These are phyloP conservation scores for Penicillium cosmopolitanum DNA, from an alignment of 495 filamentous ascomycete species.

Conservation along the genomic window DNA sequence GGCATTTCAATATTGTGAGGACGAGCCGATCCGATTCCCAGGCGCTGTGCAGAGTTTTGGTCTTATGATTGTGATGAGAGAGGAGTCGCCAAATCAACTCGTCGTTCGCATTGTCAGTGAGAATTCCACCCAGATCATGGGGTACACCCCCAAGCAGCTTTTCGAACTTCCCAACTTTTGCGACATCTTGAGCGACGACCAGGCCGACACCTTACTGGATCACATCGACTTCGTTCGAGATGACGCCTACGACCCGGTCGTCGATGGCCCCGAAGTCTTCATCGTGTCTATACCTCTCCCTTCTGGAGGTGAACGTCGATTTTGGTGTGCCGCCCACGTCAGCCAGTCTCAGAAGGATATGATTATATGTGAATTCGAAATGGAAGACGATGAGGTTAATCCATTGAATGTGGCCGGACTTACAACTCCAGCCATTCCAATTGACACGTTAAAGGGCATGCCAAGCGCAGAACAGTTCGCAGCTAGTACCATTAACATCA, in stretches of 20 bases:
- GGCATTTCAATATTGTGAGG: slow-evolving; percentile 79
- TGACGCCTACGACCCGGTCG: slow-evolving; percentile 65
- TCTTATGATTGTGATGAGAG: slow-evolving; percentile 73
- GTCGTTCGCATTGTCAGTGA: slow-evolving; percentile 82
- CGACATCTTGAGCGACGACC: slow-evolving; percentile 80
- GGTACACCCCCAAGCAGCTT: slow-evolving; percentile 76
- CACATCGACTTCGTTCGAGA: slow-evolving; percentile 87
- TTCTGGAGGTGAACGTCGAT: slow-evolving; percentile 55
- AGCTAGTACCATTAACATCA: slow-evolving; percentile 68
- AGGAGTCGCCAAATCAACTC: slow-evolving; percentile 68
- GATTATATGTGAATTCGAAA: slow-evolving; percentile 89
- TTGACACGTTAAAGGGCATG: slow-evolving; percentile 71
- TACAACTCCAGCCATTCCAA: slow-evolving; percentile 58
- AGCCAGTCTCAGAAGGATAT: slow-evolving; percentile 66
- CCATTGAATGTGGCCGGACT: slow-evolving; percentile 67
- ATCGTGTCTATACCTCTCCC: slow-evolving; percentile 68
- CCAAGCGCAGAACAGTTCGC: slow-evolving; percentile 73
- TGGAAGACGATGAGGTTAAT: slow-evolving; percentile 76
- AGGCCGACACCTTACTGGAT: slow-evolving; percentile 79
- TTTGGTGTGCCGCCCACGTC: slow-evolving; percentile 91
- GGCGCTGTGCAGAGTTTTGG: slow-evolving; percentile 91
- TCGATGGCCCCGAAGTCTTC: slow-evolving; percentile 87
- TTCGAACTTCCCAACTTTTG: slow-evolving; percentile 77
- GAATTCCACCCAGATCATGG: slow-evolving; percentile 77
- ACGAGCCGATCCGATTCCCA: slow-evolving; percentile 91